Base-by-base conservation (phyloP, 768 basidiomycete genomes). In the Tricholoma sp. region DNA sequence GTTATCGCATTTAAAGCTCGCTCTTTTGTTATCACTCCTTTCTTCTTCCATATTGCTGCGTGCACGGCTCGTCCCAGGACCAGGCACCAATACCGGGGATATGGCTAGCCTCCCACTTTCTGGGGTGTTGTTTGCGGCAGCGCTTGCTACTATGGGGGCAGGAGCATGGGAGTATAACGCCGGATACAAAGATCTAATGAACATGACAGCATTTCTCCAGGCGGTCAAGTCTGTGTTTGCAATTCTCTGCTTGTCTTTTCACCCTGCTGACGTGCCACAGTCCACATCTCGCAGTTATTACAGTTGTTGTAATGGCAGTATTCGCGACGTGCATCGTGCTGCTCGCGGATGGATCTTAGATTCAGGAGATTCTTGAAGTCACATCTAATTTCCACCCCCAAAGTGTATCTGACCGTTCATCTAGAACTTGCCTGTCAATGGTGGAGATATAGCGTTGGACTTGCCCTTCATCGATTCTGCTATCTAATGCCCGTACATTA, bases 161-260 rank as follows among this genome's bases (percentile, higher is more conserved):
- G 88, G 86, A 0, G 59, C 74, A 36, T 89, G 83, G 83, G 86
- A 88, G 69, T 91, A 87, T 58, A 78, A 80, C 56, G 75, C 71
- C 50, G 82, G 82, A 1, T 81, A 76, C 45, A 69, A 74, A 62
- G 85, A 86, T 64, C 66, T 89, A 58, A 72, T 78, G 55, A 72
- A 75, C 55, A 74, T 80, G 70, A 77, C 80, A 58, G 84, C 85
- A 1, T 88, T 89, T 65, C 66, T 88, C 37, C 72, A 70, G 31
- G 80, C 77, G 13, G 75, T 80, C 28, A 85, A 82, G 88, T 84
- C 60, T 54, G 76, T 71, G 33, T 12, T 49, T 20, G 53, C 55
- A 32, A 24, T 28, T 32, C 12, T 20, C 42, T 52, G 55, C 24
- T 17, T 31, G 55, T 15, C 36, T 54, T 20, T 42, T 54, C 36